Percentiles rank a stretch among this genome's conserved stretches.
Conservation (phyloP, 352 stramenopile species). For the Pythium plurisporium region DNA sequence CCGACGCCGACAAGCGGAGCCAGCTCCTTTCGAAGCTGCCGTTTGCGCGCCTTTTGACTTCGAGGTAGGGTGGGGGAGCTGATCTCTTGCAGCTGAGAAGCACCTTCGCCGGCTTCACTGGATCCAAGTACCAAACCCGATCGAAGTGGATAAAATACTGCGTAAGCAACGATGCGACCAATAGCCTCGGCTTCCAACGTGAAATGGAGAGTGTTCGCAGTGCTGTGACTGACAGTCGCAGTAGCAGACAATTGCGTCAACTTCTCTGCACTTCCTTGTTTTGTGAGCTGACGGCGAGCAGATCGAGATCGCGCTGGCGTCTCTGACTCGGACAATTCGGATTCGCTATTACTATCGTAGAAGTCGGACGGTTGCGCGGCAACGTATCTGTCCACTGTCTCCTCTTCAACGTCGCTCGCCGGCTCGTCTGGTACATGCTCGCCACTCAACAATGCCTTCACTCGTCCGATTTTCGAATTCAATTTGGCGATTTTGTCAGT, state of each 20-base stretch:
- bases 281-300: slow-evolving; percentile 22
- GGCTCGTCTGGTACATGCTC: slow-evolving; percentile 60
- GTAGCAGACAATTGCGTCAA: neutral
- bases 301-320: slow-evolving; percentile 25
- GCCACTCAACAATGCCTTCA: slow-evolving; percentile 73
- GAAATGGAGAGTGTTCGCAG: slow-evolving; percentile 69
- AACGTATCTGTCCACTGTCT: slow-evolving; percentile 20
- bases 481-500: slow-evolving; percentile 84
- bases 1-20: slow-evolving; percentile 63
- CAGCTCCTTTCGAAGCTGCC: slow-evolving; percentile 64
- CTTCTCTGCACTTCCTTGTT: neutral
- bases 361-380: slow-evolving; percentile 31
- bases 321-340: slow-evolving; percentile 77
- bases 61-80: slow-evolving; percentile 23
- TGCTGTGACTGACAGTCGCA: slow-evolving; percentile 23
- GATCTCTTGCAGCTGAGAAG: neutral
- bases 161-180: slow-evolving; percentile 75
- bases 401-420: slow-evolving; percentile 38
- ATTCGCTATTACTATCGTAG: slow-evolving; percentile 87
- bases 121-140: neutral
- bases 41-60: slow-evolving; percentile 69
- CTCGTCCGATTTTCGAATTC: slow-evolving; percentile 75
- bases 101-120: slow-evolving; percentile 11
- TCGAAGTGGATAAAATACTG: slow-evolving; percentile 56
- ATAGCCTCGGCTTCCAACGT: slow-evolving; percentile 79